Base-by-base conservation (phyloP, 768 basidiomycete genomes). In the Psilocybe azurescens region DNA sequence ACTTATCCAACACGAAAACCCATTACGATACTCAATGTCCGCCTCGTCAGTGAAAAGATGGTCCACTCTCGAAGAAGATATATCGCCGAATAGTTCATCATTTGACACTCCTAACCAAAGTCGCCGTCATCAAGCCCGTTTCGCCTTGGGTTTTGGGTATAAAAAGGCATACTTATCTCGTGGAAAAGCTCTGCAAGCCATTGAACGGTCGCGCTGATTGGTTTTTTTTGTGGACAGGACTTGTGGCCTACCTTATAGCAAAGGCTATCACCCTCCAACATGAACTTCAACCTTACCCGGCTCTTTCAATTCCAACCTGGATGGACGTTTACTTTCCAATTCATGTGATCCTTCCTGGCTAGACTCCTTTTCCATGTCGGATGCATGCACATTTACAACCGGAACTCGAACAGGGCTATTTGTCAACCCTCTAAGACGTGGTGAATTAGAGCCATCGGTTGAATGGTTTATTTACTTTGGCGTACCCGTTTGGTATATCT, bases 191-290 rank as follows among this genome's bases (percentile, higher is more conserved):
- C 16, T 44, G 33, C 30, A 29, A 10, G 59, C 38, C 5, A 8
- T 30, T 11, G 18, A 54, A 18, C 51, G 53, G 11, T 47, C 59
- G 3, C 30, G 53, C 13, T n/a, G 33, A 58, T 49, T 60, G 59
- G 59, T 60, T 60, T 47, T 5, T 14, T 16, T 24, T 60, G 9
- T 60, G 59, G 59, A 54, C 52, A 8, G 59, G 51, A 9, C 14
- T 60, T 6, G n/a, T 60, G 13, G 33, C 59, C 3, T 60, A 47
- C 30, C 29, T 47, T 29, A 18, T 60, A 8, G 59, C 59, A 10
- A 53, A 46, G 46, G 53, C 53, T 3, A 18, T 53, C n/a, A 30
- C 24, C 5, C 29, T 18, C 13, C 5, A 44, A 38, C 11, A 6
- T 4, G 52, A 30, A 2, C 20, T 60, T 9, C 14, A 44, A 13